Evolutionary conservation across 495 filamentous ascomycete species (phyloP).

Genomic region (Hyaloscypha variabilis): DNA sequence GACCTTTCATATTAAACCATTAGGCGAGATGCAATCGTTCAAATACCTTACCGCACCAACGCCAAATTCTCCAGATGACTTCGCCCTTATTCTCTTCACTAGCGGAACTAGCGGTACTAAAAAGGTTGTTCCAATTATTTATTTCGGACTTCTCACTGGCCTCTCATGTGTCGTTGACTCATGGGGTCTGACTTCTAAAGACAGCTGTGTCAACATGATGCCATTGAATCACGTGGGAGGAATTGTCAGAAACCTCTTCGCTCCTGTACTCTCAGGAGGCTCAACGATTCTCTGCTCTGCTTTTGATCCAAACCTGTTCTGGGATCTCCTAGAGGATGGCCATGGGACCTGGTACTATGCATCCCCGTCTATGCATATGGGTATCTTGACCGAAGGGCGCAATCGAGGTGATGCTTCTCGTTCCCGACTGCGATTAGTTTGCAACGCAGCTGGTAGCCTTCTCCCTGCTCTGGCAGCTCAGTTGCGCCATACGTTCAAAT

Average conservation of each 20-base stretch:
- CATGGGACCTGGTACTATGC: constrained; percentile 52
- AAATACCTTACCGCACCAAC: not conserved
- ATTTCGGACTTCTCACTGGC: not conserved
- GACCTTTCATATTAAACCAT: not conserved
- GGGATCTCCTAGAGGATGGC: constrained; percentile 44
- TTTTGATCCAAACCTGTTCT: constrained; percentile 51
- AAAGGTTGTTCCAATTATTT: constrained; percentile 39
- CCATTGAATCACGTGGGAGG: constrained; percentile 49
- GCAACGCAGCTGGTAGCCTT: constrained; percentile 48
- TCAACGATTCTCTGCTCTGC: constrained; percentile 45
- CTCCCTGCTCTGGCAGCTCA: constrained; percentile 42
- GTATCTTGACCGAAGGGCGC: constrained; percentile 33
- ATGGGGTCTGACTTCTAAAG: constrained; percentile 30
- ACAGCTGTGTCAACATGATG: constrained; percentile 51
- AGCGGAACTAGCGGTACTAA: constrained; percentile 50
- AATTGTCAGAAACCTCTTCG: constrained; percentile 43
- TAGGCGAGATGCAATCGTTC: not conserved
- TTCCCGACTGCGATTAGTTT: constrained; percentile 43
- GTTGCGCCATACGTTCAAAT: constrained; percentile 41
- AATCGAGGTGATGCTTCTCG: constrained; percentile 34
- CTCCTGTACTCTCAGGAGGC: constrained; percentile 43
- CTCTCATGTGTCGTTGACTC: constrained; percentile 1
- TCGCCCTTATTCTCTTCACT: constrained; percentile 47
- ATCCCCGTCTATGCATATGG: constrained; percentile 50
- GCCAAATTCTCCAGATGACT: constrained; percentile 28